Evolutionary conservation across 106 monocot genomes (phyloP).

Genomic region (Dioscorea dumetorum): DNA sequence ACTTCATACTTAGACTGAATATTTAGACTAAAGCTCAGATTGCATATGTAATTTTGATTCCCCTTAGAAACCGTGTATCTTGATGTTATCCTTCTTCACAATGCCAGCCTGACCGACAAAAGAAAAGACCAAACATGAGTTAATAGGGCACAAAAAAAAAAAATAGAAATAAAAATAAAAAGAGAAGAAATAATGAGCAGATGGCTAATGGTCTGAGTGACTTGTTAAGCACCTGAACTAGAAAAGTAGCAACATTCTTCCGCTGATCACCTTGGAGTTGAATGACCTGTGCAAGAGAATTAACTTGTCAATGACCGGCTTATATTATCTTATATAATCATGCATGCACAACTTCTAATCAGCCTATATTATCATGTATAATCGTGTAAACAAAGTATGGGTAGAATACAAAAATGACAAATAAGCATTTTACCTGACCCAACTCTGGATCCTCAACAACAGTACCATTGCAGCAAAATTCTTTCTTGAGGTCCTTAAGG

Average conservation of each 20-base stretch:
- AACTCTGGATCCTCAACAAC: slow-evolving; percentile 48
- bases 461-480: slow-evolving; percentile 52
- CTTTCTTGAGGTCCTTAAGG: slow-evolving; percentile 48
- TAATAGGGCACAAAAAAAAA: background rate
- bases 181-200: background rate
- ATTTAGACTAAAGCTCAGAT: too few relatives aligned
- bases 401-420: background rate
- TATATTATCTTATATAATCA: background rate
- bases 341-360: background rate
- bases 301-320: background rate
- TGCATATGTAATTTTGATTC: background rate
- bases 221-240: slow-evolving; percentile 19
- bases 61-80: slow-evolving; percentile 41
- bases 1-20: too few relatives aligned
- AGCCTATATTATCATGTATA: background rate
- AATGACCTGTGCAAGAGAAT: slow-evolving; percentile 29
- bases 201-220: background rate
- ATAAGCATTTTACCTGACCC: slow-evolving; percentile 25
- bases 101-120: slow-evolving; percentile 26
- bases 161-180: background rate
- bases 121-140: background rate
- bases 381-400: too few relatives aligned
- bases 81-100: slow-evolving; percentile 45
- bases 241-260: slow-evolving; percentile 42
- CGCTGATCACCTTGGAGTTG: slow-evolving; percentile 48